Base-by-base conservation (phyloP, 2,329 filamentous ascomycete genomes). In the Aspergillus neoniger region DNA sequence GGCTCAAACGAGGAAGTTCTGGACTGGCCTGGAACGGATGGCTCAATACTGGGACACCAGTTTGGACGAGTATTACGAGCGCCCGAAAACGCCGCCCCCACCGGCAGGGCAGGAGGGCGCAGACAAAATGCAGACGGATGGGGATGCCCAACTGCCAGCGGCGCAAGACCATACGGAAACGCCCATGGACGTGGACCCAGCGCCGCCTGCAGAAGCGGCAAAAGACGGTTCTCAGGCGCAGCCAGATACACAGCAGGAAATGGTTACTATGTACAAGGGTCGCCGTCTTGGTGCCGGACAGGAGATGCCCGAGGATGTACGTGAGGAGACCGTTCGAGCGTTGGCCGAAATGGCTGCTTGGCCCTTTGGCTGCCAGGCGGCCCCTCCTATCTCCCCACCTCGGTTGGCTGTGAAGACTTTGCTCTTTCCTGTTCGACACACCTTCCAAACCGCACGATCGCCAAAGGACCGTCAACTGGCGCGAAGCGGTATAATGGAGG, bases 11-110 rank as follows among this genome's bases (percentile, higher is more conserved):
- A 79, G 86, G 55, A 86, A 84, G 58, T 88, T 88, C 71, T 88
- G 83, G 81, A 79, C 81, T 55, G 82, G 80, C 2, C 75, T 88
- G 55, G 83, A 87, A 64, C 81, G 80, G 38, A 80, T 88, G 80
- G 78, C 83, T 15, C 83, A 85, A 63, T 88, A 86, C 68, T 88
- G 86, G 86, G 86, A 88, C 68, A 79, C 77, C 41, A 85, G 81
- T 60, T 69, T 83, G 51, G 86, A 88, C 65, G 73, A 86, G 30
- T 86, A 86, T 69, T 80, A 80, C 59, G 77, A 80, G 56, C 72
- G 74, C 15, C 70, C 75, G 25, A 67, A 66, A 19, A 68, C 66
- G 0, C 69, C 71, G 10, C 63, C 68, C 50, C 62, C 57, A n/a
- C 64, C 66, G 1, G 55, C 39, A n/a, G 49, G 8, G 21, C 57